Evolutionary conservation across 2,329 filamentous ascomycete species (phyloP), one percentile per base, ranked within the genome.

Genomic region (Ophioceras dolichostomum): DNA sequence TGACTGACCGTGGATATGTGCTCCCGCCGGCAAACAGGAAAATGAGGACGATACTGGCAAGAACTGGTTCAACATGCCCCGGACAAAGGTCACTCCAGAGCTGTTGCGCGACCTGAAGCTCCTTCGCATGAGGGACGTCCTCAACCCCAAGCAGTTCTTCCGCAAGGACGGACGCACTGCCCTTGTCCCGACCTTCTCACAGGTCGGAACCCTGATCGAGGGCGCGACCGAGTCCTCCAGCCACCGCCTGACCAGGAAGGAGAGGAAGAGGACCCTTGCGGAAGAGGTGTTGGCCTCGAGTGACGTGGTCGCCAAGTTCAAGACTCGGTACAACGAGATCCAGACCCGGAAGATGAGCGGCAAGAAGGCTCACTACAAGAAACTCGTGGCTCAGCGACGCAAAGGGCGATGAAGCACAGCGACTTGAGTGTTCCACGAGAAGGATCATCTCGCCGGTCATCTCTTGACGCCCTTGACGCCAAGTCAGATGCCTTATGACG

Each of bases 71-170:
- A 73, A 93, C 49, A 68, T 98, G 38, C 88, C 88, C 5, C 79
- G 79, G 50, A 95, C 89, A 19, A 69, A 84, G 36, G 61, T 94
- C 36, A 94, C 87, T 1, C 76, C 86, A 8, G 79, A 93, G 52
- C 67, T 95, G 43, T n/a, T 37, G 9, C 74, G 86, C 47, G 89
- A 98, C 54, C 67, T 95, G 36, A 87, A 95, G 58, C 67, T 96
- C 10, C 66, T 98, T 41, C 79, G 85, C 46, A 89, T 95, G 81
- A 78, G 91, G 56, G 80, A 79, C 39, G 79, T 94, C 16, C 68
- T 96, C 17, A 89, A 96, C 47, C 79, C 87, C 1, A 89, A 96
- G 55, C 71, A 83, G 35, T 83, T 89, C 51, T 94, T 94, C 67
- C 93, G 89, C 57, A 96, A 95, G 58, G 79, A 89, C 36, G 73